These are phyloP conservation scores for Chlorella sp. DNA, from an alignment of 139 green algal species.

Conservation along the genomic window DNA sequence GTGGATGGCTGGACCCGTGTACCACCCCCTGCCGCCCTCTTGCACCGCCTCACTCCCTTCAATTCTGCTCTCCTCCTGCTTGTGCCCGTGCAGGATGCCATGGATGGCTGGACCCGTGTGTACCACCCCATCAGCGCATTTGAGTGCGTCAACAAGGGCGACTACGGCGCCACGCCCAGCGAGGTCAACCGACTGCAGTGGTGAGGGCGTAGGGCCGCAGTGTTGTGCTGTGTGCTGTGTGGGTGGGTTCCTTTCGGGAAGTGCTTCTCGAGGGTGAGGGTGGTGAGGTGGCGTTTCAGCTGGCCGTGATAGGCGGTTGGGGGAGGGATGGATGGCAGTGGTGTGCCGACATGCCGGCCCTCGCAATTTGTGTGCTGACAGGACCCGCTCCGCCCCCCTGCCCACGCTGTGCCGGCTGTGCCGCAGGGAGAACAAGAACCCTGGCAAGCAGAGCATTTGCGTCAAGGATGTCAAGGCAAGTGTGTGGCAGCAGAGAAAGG, in stretches of 20 bases:
- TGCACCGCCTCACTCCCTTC: background rate
- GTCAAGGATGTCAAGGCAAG: slow-evolving; percentile 30
- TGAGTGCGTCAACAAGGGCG: slow-evolving; percentile 5
- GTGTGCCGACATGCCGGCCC: no score
- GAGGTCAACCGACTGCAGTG: slow-evolving; percentile 36
- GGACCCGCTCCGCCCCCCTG: no score
- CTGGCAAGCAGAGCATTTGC: slow-evolving; percentile 26
- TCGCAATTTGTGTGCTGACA: no score
- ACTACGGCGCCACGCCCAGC: background rate
- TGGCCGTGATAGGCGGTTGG: no score
- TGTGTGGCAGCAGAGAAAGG: background rate
- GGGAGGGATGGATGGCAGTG: no score
- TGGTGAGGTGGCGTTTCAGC: background rate
- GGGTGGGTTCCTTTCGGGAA: no score
- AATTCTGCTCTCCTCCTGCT: no score
- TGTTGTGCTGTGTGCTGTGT: no score
- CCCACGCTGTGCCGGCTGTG: background rate
- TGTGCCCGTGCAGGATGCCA: background rate
- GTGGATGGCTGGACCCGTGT: no score
- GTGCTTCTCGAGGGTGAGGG: no score
- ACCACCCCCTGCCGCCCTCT: no score
- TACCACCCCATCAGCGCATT: slow-evolving; percentile 14
- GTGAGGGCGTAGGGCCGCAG: background rate
- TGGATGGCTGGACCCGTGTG: slow-evolving; percentile 28
- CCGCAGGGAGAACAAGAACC: slow-evolving; percentile 21